A percentile compares a stretch with the other conserved stretches of the same genome.
Conservation (phyloP, 2,329 filamentous ascomycete species). For the Waltergamsia citrina region DNA sequence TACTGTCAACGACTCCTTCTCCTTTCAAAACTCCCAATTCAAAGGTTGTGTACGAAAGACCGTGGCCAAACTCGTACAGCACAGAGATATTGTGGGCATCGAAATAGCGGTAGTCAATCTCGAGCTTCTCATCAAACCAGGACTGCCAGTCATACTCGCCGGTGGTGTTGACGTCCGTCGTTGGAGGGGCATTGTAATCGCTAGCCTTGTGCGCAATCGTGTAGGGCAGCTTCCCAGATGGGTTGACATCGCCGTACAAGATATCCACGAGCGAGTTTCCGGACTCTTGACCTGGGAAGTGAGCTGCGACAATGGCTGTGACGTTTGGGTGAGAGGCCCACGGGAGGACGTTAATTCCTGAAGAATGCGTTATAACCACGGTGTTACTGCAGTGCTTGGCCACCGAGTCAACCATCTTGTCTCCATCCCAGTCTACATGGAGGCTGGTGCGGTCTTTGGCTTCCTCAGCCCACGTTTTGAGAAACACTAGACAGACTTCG, state of each 20-base stretch:
- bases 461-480: conserved; percentile 60
- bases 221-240: conserved; percentile 62
- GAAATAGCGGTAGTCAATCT: conserved; percentile 60
- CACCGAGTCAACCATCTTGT: conserved; percentile 51
- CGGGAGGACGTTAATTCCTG: conserved; percentile 56
- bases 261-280: conserved; percentile 58
- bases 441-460: conserved; percentile 45
- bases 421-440: conserved; percentile 47
- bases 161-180: conserved; percentile 23
- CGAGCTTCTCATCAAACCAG: conserved; percentile 52
- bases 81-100: conserved; percentile 49
- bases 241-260: conserved; percentile 58
- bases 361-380: conserved; percentile 59
- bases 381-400: conserved; percentile 54
- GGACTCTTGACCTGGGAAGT: conserved; percentile 63
- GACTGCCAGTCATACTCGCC: conserved; percentile 30
- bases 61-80: conserved; percentile 58
- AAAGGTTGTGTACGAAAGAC: conserved; percentile 60
- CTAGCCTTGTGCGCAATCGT: conserved; percentile 53
- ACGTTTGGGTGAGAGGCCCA: conserved; percentile 60
- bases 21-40: conserved; percentile 28
- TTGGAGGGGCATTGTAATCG: conserved; percentile 32
- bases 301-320: conserved; percentile 57
- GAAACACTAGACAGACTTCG: conserved; percentile 57
- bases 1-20: conserved; percentile 9